Conservation (phyloP, 768 basidiomycete species). For the Boletellus emodensis region DNA sequence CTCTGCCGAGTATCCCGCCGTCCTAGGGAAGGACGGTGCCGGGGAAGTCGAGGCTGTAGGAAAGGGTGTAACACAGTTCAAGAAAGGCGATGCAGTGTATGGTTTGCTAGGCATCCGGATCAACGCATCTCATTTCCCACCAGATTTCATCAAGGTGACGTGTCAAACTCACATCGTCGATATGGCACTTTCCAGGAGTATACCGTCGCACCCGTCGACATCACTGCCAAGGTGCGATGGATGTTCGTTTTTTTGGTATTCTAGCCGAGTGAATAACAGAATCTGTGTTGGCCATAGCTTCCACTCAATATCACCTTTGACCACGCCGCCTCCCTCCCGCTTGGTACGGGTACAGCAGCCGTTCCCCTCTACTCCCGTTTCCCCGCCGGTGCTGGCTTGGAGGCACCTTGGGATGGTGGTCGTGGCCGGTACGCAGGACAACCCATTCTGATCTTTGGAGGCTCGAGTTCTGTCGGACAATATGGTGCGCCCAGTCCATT, state of each 20-base stretch:
- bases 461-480: conserved; percentile 37
- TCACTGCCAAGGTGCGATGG: conserved; percentile 12
- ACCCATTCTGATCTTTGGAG: conserved; percentile 37
- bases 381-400: conserved; percentile 27
- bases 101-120: background rate
- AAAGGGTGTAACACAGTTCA: conserved; percentile 33
- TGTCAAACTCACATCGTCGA: background rate
- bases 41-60: conserved; percentile 39
- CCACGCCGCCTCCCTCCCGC: conserved; percentile 36
- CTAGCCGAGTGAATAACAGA: background rate
- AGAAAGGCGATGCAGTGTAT: conserved; percentile 30
- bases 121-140: background rate
- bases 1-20: conserved; percentile 28
- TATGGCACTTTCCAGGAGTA: conserved; percentile 29
- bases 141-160: conserved; percentile 18
- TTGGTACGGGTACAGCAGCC: conserved; percentile 30
- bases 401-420: conserved; percentile 35
- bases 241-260: background rate
- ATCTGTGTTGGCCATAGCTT: conserved; percentile 29
- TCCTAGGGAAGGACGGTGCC: conserved; percentile 37
- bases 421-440: conserved; percentile 28
- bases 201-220: conserved; percentile 20
- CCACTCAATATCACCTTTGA: conserved; percentile 36
- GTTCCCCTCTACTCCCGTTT: conserved; percentile 30
- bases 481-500: conserved; percentile 26